Evolutionary conservation across 805 yeast genomes (phyloP).

Genomic region (Candida silvatica): DNA sequence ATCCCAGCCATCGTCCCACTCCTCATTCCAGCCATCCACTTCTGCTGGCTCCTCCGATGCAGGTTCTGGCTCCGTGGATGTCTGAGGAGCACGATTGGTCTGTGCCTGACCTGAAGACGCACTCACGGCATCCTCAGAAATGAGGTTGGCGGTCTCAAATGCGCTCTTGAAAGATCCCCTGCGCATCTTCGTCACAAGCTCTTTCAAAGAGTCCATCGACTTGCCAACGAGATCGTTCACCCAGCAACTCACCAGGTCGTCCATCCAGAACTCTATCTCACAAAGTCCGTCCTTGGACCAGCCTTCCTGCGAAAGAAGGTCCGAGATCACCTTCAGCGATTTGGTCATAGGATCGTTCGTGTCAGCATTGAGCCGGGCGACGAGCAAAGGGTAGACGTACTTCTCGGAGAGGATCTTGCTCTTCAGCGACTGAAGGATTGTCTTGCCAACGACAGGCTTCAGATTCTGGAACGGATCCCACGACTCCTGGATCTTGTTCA

Average conservation of each 20-base stretch:
- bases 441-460: conserved; percentile 13
- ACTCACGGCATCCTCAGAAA: not conserved
- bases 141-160: not conserved
- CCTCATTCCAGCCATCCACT: conserved; percentile 1
- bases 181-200: conserved; percentile 10
- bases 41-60: not conserved
- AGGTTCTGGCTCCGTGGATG: not conserved
- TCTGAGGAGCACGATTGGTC: too few species aligned
- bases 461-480: conserved; percentile 9
- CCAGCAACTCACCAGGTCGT: conserved; percentile 23
- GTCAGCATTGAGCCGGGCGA: conserved; percentile 12
- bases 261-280: conserved; percentile 27
- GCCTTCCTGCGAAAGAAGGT: conserved; percentile 14
- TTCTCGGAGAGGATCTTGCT: conserved; percentile 13
- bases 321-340: conserved; percentile 12
- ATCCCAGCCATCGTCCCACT: conserved; percentile 3
- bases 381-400: conserved; percentile 19
- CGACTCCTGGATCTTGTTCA: conserved; percentile 4
- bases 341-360: conserved; percentile 2
- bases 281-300: conserved; percentile 24
- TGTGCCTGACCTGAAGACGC: conserved; percentile 1
- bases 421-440: conserved; percentile 13
- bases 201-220: conserved; percentile 19
- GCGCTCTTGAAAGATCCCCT: conserved; percentile 6
- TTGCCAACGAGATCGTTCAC: conserved; percentile 15